These are phyloP conservation scores for Alternaria panax DNA, from an alignment of 2,329 filamentous ascomycete species.

Conservation along the genomic window DNA sequence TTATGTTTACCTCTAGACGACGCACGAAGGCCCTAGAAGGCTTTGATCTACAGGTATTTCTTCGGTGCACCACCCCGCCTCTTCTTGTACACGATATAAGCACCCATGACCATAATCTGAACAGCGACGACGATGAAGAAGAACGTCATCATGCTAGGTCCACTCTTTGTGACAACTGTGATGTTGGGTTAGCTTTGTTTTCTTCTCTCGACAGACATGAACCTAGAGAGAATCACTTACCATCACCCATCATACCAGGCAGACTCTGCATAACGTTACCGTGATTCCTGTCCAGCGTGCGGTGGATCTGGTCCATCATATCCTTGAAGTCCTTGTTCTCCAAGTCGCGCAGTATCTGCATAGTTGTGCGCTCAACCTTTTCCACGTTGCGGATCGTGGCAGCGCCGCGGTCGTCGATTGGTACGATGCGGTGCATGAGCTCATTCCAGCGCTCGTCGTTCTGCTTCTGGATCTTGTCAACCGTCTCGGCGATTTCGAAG, in stretches of 20 bases:
- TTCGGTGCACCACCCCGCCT: constrained; percentile 80
- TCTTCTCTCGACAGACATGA: not conserved
- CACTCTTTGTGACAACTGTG: constrained; percentile 60
- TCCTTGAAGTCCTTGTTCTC: constrained; percentile 65
- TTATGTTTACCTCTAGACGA: not conserved
- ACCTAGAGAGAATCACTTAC: constrained; percentile 49
- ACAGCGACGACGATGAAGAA: constrained; percentile 77
- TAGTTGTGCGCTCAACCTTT: constrained; percentile 61
- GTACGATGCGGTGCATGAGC: constrained; percentile 46
- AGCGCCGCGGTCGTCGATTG: constrained; percentile 41
- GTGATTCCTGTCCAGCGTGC: constrained; percentile 62
- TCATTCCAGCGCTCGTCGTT: constrained; percentile 67
- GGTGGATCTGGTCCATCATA: constrained; percentile 62
- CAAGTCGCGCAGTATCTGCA: constrained; percentile 61
- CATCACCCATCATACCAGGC: constrained; percentile 57
- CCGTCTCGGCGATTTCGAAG: constrained; percentile 65
- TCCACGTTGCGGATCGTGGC: constrained; percentile 59
- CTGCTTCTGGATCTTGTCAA: constrained; percentile 60
- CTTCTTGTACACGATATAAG: constrained; percentile 81
- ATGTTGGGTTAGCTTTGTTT: constrained; percentile 21
- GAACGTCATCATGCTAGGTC: constrained; percentile 66
- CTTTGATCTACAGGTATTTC: constrained; percentile 75
- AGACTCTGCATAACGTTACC: constrained; percentile 60
- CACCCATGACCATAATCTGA: constrained; percentile 73
- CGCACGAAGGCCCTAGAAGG: not conserved